Base-by-base conservation (phyloP, 495 filamentous ascomycete genomes). In the Aspergillus taichungensis region DNA sequence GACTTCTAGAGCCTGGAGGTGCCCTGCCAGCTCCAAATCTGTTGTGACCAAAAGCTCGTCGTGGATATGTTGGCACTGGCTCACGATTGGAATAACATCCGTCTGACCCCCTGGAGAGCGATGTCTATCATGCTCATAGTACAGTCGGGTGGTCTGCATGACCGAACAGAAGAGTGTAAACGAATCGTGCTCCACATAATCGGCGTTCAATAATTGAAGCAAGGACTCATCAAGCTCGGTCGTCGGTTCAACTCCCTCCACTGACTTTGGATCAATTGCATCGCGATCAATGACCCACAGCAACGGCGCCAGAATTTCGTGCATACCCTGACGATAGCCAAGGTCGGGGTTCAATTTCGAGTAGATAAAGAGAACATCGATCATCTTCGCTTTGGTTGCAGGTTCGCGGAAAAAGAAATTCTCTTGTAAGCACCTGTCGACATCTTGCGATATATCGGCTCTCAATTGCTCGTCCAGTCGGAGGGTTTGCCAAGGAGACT, bases 251-350 rank as follows among this genome's bases (percentile, higher is more conserved):
- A 40, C 30, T 4, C 42, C 45, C 13, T 59, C 55, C 1, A 49
- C 40, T 2, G 57, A 53, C 13, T 74, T 57, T 0, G 54, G 53
- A n/a, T 76, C 66, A 30, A 94, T 69, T 6, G 94, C 83, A 63
- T 98, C 92, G 46, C 81, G 75, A 43, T 88, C 82, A 9, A 98
- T 69, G 8, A 87, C 86, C 81, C 88, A 95, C 8, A 97, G 67
- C 28, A 98, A 80, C 4, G 94, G 91, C 0, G 91, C 92, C 13
- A 96, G 71, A 14, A 98, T 62, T 62, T 98, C 92, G 59, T 98
- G 92, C 89, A 98, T 97, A 12, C 92, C 92, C 67, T 98, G 92
- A 24, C 94, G 79, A 54, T 98, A 98, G 12, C 89, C 84, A 35
- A 91, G 70, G 52, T 85, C 83, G 9, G 82, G 85, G 53, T 95